phyloP scores from a whole-genome alignment of 2,329 filamentous ascomycete species.

The Fusarium bactridioides region DNA sequence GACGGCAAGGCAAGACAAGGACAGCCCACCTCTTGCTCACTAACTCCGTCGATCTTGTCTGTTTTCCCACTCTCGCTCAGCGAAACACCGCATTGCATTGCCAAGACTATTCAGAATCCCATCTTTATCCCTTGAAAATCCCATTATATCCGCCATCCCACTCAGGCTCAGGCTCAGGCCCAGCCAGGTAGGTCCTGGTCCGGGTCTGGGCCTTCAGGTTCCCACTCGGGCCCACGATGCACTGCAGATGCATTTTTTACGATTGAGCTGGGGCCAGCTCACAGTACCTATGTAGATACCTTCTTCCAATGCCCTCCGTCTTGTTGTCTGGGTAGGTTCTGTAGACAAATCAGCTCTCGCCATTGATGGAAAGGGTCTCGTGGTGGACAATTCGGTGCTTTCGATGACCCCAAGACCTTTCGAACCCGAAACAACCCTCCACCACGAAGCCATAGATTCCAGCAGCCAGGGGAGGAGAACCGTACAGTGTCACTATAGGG shows the following conservation, averaged over 20 bases:
- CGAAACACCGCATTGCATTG: conserved; percentile 1
- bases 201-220: neutral
- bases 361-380: conserved; percentile 7
- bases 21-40: neutral
- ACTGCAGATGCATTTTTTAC: neutral
- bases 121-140: conserved; percentile 21
- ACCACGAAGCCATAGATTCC: neutral
- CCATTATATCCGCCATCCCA: neutral
- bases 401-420: conserved; percentile 20
- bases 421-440: conserved; percentile 13
- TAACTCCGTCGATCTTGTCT: conserved; percentile 29
- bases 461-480: neutral
- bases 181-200: neutral
- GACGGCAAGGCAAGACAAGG: conserved; percentile 4
- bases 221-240: neutral
- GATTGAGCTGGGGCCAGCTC: neutral
- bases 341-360: neutral
- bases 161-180: neutral
- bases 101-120: conserved; percentile 28
- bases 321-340: neutral
- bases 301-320: neutral
- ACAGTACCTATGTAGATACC: neutral
- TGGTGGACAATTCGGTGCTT: conserved; percentile 10
- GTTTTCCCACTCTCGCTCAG: conserved; percentile 14
- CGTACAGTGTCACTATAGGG: neutral